A percentile compares a stretch with the other conserved stretches of the same genome.
Conservation (phyloP, 768 basidiomycete genomes). For the Lentinus tigrinus region DNA sequence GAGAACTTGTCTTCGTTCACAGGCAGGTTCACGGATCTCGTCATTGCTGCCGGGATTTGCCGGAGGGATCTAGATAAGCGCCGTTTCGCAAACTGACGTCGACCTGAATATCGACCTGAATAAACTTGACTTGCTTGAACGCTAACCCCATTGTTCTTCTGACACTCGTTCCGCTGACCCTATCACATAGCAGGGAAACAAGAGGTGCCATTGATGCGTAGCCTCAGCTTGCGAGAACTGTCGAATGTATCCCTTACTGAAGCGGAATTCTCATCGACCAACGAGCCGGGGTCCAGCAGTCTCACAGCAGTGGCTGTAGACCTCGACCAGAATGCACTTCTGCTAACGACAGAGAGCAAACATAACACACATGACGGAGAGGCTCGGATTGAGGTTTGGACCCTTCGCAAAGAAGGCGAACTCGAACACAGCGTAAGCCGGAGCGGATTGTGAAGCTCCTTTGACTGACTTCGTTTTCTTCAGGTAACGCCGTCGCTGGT, state of each 20-base stretch:
- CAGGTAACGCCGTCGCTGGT: slow-evolving; percentile 15
- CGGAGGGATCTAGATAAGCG: too few species aligned
- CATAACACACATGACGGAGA: slow-evolving; percentile 45
- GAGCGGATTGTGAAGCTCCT: background rate
- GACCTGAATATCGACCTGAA: too few species aligned
- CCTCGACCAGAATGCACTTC: slow-evolving; percentile 60
- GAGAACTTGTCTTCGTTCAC: too few species aligned
- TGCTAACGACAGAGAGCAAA: slow-evolving; percentile 52
- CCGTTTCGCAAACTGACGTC: too few species aligned
- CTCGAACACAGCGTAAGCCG: background rate
- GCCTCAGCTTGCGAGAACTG: slow-evolving; percentile 6
- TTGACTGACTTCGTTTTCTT: slow-evolving; percentile 1
- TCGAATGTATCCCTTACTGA: background rate
- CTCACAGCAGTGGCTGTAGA: slow-evolving; percentile 45
- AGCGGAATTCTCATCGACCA: slow-evolving; percentile 3
- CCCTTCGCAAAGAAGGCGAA: slow-evolving; percentile 18
- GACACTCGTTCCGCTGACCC: too few species aligned
- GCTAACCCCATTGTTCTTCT: too few species aligned
- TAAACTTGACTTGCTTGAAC: too few species aligned
- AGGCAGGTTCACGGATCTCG: too few species aligned
- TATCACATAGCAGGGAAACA: too few species aligned
- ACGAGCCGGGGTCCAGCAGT: background rate
- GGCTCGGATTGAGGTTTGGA: slow-evolving; percentile 52
- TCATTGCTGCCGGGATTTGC: too few species aligned
- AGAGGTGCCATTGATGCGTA: slow-evolving; percentile 9